These are phyloP conservation scores for Ustilaginoidea virens DNA, from an alignment of 2,329 filamentous ascomycete genomes.

Conservation along the genomic window DNA sequence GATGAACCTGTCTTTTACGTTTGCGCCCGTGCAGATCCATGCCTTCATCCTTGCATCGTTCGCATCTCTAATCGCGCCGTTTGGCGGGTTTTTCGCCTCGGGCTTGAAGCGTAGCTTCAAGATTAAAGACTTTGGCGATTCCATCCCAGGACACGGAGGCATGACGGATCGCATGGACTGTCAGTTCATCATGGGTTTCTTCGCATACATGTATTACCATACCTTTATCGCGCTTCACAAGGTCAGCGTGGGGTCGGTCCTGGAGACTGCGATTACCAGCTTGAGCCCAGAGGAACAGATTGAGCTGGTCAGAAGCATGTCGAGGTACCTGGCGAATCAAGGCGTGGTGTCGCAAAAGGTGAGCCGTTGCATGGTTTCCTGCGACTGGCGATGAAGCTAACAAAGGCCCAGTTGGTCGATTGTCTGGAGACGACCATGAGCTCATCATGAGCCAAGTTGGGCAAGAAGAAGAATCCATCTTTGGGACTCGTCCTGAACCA, in stretches of 20 bases:
- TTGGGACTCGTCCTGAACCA: no score
- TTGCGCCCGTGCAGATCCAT: slow-evolving; percentile 87
- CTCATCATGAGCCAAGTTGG: neutral
- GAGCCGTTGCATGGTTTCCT: neutral
- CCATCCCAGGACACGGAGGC: slow-evolving; percentile 90
- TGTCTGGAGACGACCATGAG: slow-evolving; percentile 9
- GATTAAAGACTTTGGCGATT: slow-evolving; percentile 98
- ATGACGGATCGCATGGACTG: slow-evolving; percentile 99
- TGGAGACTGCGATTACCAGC: slow-evolving; percentile 86
- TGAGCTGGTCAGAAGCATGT: slow-evolving; percentile 54
- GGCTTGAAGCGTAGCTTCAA: slow-evolving; percentile 98
- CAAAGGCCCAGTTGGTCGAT: slow-evolving; percentile 9
- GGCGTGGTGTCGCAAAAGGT: slow-evolving; percentile 25
- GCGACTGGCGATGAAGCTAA: neutral
- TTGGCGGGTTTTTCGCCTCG: slow-evolving; percentile 95
- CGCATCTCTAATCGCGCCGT: slow-evolving; percentile 89
- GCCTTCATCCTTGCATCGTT: slow-evolving; percentile 83
- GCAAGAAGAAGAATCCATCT: neutral
- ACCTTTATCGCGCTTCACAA: slow-evolving; percentile 89
- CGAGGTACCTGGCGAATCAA: slow-evolving; percentile 50
- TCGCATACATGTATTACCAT: slow-evolving; percentile 96
- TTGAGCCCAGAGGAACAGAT: slow-evolving; percentile 77
- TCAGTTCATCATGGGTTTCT: slow-evolving; percentile 99
- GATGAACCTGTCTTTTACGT: slow-evolving; percentile 47
- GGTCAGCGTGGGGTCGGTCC: slow-evolving; percentile 68